Evolutionary conservation across 176 grass and related monocot genomes (phyloP).

Genomic region (Pontederia crassipes): DNA sequence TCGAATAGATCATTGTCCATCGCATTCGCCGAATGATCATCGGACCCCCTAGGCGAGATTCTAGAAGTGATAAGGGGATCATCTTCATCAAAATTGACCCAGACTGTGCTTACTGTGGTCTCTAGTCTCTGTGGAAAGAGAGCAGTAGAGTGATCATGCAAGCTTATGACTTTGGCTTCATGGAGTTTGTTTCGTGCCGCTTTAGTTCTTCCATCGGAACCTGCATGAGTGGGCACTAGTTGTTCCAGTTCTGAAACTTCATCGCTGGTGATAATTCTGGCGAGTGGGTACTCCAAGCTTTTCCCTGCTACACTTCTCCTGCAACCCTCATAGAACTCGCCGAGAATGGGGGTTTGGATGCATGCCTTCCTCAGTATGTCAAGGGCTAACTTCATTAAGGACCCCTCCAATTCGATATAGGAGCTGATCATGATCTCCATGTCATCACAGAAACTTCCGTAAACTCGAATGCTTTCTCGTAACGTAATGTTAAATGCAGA

Average conservation of each 20-base stretch:
- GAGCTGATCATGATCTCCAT: slow-evolving; percentile 28
- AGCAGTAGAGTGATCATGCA: neutral
- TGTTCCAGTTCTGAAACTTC: slow-evolving; percentile 26
- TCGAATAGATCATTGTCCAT: too few species aligned
- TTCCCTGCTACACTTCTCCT: slow-evolving; percentile 37
- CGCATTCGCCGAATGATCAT: too few species aligned
- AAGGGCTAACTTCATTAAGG: slow-evolving; percentile 20
- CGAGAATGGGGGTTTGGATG: slow-evolving; percentile 47
- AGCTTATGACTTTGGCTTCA: too few species aligned
- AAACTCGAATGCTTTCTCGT: slow-evolving; percentile 83
- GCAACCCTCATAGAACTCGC: slow-evolving; percentile 79
- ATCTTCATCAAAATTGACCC: too few species aligned
- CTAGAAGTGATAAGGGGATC: too few species aligned
- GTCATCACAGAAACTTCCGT: slow-evolving; percentile 42
- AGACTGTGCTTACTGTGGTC: too few species aligned
- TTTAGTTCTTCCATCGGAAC: neutral
- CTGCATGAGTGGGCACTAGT: neutral
- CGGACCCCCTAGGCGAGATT: too few species aligned
- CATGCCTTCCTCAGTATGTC: slow-evolving; percentile 57
- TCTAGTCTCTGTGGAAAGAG: neutral
- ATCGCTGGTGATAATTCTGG: slow-evolving; percentile 39
- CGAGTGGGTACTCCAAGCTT: slow-evolving; percentile 59
- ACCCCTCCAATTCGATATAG: slow-evolving; percentile 19
- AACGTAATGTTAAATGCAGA: slow-evolving; percentile 61
- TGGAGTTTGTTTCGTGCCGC: neutral